phyloP scores from a whole-genome alignment of 2,329 filamentous ascomycete species.

The Ustilaginoidea virens region DNA sequence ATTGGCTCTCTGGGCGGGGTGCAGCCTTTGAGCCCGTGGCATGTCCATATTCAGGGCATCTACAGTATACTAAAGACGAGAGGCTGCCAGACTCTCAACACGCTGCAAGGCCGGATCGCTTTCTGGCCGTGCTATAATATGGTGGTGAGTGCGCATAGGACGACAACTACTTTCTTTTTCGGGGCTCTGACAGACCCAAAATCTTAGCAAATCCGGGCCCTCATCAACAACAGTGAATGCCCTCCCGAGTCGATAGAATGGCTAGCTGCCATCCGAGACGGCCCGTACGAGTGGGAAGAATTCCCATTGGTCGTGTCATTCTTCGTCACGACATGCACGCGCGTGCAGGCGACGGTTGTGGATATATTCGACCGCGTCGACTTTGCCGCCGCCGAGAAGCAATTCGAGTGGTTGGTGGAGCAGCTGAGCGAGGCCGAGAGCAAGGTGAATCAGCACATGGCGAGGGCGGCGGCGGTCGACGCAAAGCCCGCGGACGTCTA shows the following conservation, averaged over 20 bases:
- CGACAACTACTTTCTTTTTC: not conserved
- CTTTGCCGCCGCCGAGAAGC: slow-evolving; percentile 11
- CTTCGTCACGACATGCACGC: slow-evolving; percentile 14
- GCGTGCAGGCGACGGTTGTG: slow-evolving; percentile 13
- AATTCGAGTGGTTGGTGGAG: slow-evolving; percentile 12
- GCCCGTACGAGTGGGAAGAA: slow-evolving; percentile 11
- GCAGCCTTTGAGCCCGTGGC: slow-evolving; percentile 17
- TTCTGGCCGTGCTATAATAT: slow-evolving; percentile 25
- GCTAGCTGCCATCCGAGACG: slow-evolving; percentile 16
- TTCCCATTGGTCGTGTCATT: slow-evolving; percentile 12
- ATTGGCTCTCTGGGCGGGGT: slow-evolving; percentile 18
- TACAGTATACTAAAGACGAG: slow-evolving; percentile 21
- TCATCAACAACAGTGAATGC: slow-evolving; percentile 15
- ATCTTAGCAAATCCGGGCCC: slow-evolving; percentile 21
- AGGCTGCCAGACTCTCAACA: slow-evolving; percentile 13
- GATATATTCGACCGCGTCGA: slow-evolving; percentile 13
- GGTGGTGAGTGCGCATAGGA: slow-evolving; percentile 15
- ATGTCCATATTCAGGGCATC: slow-evolving; percentile 20
- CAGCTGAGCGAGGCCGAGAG: slow-evolving; percentile 13
- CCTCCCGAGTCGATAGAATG: slow-evolving; percentile 21
- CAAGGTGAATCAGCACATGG: slow-evolving; percentile 8
- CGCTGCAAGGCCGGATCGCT: slow-evolving; percentile 11
- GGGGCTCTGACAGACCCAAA: too few relatives aligned
- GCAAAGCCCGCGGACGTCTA: slow-evolving; percentile 13
- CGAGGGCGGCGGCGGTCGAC: slow-evolving; percentile 2